A percentile compares a stretch with the other conserved stretches of the same genome.
phyloP scores from a whole-genome alignment of 164 flowering plant species.

The Echeveria elegans region DNA sequence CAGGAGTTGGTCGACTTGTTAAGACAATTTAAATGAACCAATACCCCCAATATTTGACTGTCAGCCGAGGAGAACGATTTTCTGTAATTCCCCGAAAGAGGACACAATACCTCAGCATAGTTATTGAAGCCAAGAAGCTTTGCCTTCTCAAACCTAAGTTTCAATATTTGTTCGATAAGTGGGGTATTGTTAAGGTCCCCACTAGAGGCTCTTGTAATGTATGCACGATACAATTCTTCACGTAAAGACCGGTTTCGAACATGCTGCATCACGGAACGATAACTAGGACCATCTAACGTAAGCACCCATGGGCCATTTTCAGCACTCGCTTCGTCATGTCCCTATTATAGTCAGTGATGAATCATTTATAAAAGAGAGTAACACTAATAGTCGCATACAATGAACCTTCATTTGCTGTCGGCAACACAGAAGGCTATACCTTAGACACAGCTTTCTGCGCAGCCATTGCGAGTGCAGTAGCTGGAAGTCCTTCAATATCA shows the following conservation, averaged over 20 bases:
- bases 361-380: slow-evolving; percentile 2
- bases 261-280: slow-evolving; percentile 86
- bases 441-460: slow-evolving; percentile 89
- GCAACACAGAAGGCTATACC: slow-evolving; percentile 31
- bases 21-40: background rate
- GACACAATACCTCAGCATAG: slow-evolving; percentile 73
- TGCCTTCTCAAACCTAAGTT: slow-evolving; percentile 87
- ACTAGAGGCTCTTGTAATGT: slow-evolving; percentile 73
- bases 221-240: slow-evolving; percentile 85
- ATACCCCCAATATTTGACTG: background rate
- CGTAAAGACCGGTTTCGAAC: slow-evolving; percentile 69
- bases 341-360: slow-evolving; percentile 30
- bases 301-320: slow-evolving; percentile 95
- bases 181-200: slow-evolving; percentile 80
- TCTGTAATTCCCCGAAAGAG: background rate
- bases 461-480: slow-evolving; percentile 73
- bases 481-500: slow-evolving; percentile 88
- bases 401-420: background rate
- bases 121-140: slow-evolving; percentile 81
- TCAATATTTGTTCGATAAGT: slow-evolving; percentile 68
- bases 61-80: background rate
- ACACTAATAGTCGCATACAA: slow-evolving; percentile 6
- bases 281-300: slow-evolving; percentile 88
- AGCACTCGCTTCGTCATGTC: slow-evolving; percentile 84
- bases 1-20: background rate